These are phyloP conservation scores for Phoma sp. DNA, from an alignment of 2,329 filamentous ascomycete genomes.

Conservation along the genomic window DNA sequence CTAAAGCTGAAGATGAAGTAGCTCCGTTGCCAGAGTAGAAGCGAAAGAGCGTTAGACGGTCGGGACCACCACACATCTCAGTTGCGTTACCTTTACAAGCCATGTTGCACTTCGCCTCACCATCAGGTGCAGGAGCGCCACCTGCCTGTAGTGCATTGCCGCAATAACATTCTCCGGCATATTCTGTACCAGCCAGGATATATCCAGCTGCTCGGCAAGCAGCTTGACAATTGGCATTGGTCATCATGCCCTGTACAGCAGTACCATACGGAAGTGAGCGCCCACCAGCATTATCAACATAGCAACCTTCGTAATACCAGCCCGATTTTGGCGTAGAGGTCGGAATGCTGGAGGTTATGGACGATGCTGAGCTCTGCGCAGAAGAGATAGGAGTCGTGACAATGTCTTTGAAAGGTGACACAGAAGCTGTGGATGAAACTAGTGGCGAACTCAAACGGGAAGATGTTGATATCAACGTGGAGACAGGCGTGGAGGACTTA, in stretches of 20 bases:
- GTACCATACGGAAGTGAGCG: slow-evolving; percentile 25
- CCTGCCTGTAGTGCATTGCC: slow-evolving; percentile 23
- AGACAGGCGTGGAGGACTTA: no score
- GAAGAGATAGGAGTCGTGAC: neutral
- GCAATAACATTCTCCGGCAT: slow-evolving; percentile 21
- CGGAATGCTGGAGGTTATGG: neutral
- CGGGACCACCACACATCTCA: slow-evolving; percentile 33
- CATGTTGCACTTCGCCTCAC: slow-evolving; percentile 51
- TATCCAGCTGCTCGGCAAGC: slow-evolving; percentile 27
- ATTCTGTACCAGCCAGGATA: slow-evolving; percentile 32
- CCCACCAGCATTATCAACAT: slow-evolving; percentile 24
- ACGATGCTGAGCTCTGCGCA: neutral
- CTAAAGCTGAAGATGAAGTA: slow-evolving; percentile 13
- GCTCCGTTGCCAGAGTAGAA: slow-evolving; percentile 26
- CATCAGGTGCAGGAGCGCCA: slow-evolving; percentile 33
- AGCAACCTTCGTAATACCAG: slow-evolving; percentile 34
- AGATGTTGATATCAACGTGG: neutral
- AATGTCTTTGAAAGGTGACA: no score
- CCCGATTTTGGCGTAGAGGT: slow-evolving; percentile 21
- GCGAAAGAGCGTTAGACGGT: slow-evolving; percentile 30
- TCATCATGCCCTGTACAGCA: slow-evolving; percentile 29
- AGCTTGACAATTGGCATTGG: slow-evolving; percentile 28
- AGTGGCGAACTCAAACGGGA: no score
- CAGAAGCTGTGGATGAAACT: neutral
- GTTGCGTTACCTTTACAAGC: slow-evolving; percentile 26